These are phyloP conservation scores for Jamesozyma hellenica DNA, from an alignment of 805 yeast genomes.

Conservation along the genomic window DNA sequence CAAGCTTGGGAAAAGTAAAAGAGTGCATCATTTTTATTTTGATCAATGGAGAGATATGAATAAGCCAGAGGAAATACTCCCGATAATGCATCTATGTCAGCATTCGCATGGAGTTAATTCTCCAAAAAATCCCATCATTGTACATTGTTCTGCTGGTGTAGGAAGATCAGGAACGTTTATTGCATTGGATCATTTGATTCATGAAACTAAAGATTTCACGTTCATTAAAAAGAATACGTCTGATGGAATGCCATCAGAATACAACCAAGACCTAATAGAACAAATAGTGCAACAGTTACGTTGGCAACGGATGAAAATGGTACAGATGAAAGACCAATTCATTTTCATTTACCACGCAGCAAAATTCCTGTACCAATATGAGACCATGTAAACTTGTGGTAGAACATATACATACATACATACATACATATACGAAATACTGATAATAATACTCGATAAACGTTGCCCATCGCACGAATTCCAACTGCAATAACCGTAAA, in stretches of 20 bases:
- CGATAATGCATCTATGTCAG: constrained; percentile 25
- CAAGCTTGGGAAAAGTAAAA: constrained; percentile 34
- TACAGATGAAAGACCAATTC: constrained; percentile 28
- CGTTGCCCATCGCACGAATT: too few relatives aligned
- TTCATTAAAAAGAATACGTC: background rate
- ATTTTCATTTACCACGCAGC: constrained; percentile 29
- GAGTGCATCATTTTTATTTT: constrained; percentile 56
- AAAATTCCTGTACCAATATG: constrained; percentile 8
- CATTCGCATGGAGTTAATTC: constrained; percentile 25
- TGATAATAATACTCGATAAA: too few relatives aligned
- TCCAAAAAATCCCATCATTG: constrained; percentile 44
- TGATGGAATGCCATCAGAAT: constrained; percentile 4
- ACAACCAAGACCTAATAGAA: constrained; percentile 25
- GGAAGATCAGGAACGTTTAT: constrained; percentile 92
- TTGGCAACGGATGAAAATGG: constrained; percentile 29
- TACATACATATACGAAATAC: too few relatives aligned
- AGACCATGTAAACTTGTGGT: background rate
- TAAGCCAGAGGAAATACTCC: constrained; percentile 37
- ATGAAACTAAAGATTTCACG: constrained; percentile 21
- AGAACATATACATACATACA: too few relatives aligned
- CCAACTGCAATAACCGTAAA: too few relatives aligned
- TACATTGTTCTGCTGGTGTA: constrained; percentile 96
- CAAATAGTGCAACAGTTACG: constrained; percentile 28
- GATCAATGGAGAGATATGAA: constrained; percentile 80
- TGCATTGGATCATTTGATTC: constrained; percentile 33